phyloP scores from a whole-genome alignment of 2,329 filamentous ascomycete species.

The Aspergillus cejpii region DNA sequence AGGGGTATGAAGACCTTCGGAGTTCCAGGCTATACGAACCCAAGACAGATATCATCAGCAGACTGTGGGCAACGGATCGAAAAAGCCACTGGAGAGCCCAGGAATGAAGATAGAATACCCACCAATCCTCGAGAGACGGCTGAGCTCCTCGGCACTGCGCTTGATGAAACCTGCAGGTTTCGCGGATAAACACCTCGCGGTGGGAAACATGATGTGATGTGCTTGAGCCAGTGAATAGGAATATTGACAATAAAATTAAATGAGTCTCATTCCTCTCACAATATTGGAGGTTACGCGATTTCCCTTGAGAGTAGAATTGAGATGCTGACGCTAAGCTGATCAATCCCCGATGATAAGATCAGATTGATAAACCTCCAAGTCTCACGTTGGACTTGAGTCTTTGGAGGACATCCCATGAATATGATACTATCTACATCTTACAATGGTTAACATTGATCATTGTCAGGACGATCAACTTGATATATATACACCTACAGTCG shows the following conservation, averaged over 20 bases:
- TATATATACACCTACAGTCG: no score
- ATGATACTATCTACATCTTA: no score
- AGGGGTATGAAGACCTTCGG: conserved; percentile 33
- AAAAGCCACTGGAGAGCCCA: neutral
- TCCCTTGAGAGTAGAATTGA: neutral
- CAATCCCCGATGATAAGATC: conserved; percentile 6
- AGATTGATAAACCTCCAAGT: conserved; percentile 1
- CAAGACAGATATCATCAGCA: neutral
- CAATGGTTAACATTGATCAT: no score
- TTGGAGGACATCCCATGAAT: neutral
- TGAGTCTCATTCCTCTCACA: no score
- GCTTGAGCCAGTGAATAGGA: neutral
- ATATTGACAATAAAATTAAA: neutral
- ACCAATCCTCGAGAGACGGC: conserved; percentile 52
- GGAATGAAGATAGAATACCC: conserved; percentile 14
- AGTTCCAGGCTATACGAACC: conserved; percentile 39
- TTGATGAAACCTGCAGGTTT: conserved; percentile 48
- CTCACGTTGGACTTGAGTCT: no score
- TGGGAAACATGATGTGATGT: conserved; percentile 33
- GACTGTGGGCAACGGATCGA: neutral
- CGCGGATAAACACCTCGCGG: conserved; percentile 34
- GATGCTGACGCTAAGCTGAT: conserved; percentile 1
- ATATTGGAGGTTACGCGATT: neutral
- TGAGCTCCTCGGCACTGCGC: conserved; percentile 54
- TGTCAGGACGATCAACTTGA: no score